Evolutionary conservation across 345 rosid genomes (phyloP), one percentile per base, ranked within the genome.

Genomic region (Salix suchowensis): DNA sequence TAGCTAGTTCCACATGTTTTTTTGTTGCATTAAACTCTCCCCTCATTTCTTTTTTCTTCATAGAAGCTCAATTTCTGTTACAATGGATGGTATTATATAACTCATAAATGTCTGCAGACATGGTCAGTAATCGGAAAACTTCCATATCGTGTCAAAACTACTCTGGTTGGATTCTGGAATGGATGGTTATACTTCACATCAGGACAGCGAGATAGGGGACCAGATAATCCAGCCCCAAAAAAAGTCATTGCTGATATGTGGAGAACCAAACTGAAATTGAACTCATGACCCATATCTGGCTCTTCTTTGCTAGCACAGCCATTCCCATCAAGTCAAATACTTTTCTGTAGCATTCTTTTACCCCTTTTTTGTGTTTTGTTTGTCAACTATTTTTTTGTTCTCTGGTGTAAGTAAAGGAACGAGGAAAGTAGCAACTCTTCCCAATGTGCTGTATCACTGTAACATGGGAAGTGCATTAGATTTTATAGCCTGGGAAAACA

Each of bases 201-300:
- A 1, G 99, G 99, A 78, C 97, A 96, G 81, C 93, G 97, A 76
- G 97, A 96, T 83, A 96, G 77, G 81, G 99, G 99, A 68, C 91
- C 92, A 18, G 84, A 79, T 64, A 88, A 96, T 87, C 98, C 99
- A 7, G 78, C 91, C 2, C 99, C 98, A 0, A 90, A 74, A 82
- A 96, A 96, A 85, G 98, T 96, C 37, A 62, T 88, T 2, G 97
- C 91, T 54, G 98, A 96, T 42, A 84, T 90, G 92, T 93, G 97
- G 97, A 92, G 98, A 88, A 89, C 99, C 39, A 88, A 89, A 84
- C 82, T 96, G 82, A 89, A 81, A 68, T 74, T 96, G 84, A 75
- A 84, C 80, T 44, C 76, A 14, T 91, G 82, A 88, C 69, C 21
- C 18, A 40, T 62, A 76, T 55, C 60, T 58, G 13, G 28, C 46